Evolutionary conservation across 257 asterid species (phyloP).

Genomic region (Cruciata laevipes): DNA sequence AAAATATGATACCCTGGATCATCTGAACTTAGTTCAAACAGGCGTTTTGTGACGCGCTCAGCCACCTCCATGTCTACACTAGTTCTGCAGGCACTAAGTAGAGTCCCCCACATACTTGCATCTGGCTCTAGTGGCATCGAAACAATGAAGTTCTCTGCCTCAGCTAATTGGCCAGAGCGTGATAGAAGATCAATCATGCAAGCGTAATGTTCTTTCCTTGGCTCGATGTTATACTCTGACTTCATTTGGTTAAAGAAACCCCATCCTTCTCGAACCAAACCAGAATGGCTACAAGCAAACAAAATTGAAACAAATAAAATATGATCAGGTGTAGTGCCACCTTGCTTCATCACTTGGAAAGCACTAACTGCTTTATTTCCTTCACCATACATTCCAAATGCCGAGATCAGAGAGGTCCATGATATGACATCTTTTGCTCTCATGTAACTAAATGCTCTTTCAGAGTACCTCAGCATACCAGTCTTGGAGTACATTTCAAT

Average conservation of each 20-base stretch:
- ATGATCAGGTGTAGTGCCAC: conserved; percentile 51
- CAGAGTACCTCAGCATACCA: conserved; percentile 50
- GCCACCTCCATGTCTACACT: conserved; percentile 45
- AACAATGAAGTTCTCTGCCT: conserved; percentile 66
- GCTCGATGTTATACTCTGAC: conserved; percentile 52
- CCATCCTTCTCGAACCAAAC: conserved; percentile 69
- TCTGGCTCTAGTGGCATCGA: conserved; percentile 75
- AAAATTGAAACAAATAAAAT: conserved; percentile 53
- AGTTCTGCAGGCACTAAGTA: conserved; percentile 71
- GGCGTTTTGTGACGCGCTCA: conserved; percentile 42
- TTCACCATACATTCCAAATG: conserved; percentile 86
- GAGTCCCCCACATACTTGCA: conserved; percentile 75
- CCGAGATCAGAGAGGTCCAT: conserved; percentile 65
- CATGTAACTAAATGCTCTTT: conserved; percentile 54
- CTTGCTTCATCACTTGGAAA: conserved; percentile 51
- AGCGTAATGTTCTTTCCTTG: conserved; percentile 76
- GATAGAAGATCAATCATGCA: conserved; percentile 77
- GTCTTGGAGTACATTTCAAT: conserved; percentile 75
- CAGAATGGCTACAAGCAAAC: conserved; percentile 81
- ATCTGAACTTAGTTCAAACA: conserved; percentile 35
- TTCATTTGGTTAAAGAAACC: conserved; percentile 64
- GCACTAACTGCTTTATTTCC: conserved; percentile 63
- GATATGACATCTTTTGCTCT: conserved; percentile 58
- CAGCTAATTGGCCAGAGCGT: conserved; percentile 56
- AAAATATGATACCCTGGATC: conserved; percentile 70